Evolutionary conservation across 495 filamentous ascomycete species (phyloP), one percentile per base, ranked within the genome.

Genomic region (Neurospora pannonica): DNA sequence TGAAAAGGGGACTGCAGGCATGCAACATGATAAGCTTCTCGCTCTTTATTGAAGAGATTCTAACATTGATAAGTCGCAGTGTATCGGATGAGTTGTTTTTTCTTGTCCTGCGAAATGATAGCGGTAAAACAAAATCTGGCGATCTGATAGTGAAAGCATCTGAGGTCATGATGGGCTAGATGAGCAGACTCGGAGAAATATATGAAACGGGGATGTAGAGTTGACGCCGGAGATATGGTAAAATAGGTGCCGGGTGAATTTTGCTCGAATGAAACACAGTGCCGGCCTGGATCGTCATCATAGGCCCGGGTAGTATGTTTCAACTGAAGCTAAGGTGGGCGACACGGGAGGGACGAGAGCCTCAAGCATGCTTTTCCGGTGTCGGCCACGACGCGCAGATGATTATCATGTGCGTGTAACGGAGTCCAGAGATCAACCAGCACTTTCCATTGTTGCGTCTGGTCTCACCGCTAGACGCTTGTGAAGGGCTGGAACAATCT

Each of bases 1-100:
- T 15, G 42, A 28, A 71, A 37, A 15, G 40, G 24, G 43, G 42
- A 37, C 28, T 36, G 73, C 19, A 72, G 24, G 69, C 40, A 75
- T 75, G 76, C 76, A 79, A 54, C 71, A 70, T 48, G 78, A 79
- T 78, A 79, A 79, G 78, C 73, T 71, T 78, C 77, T 79, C 72
- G 77, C 72, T 74, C 71, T 62, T 67, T 39, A 78, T 78, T 77
- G 76, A 46, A 37, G 34, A 46, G 36, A 36, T 71, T 74, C 31
- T 42, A 42, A 37, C 4, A 48, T 73, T 73, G 38, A 39, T 70
- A 62, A 70, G 28, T 67, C 28, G 54, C 24, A 67, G 31, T 71
- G 71, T 40, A 38, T 67, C 54, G 36, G 36, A 24, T 40, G 34
- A 72, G 40, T 69, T 70, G 71, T 38, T 46, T 46, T 19, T 37